Evolutionary conservation across 2,329 filamentous ascomycete genomes (phyloP).

Genomic region (Pseudogymnoascus sp.): DNA sequence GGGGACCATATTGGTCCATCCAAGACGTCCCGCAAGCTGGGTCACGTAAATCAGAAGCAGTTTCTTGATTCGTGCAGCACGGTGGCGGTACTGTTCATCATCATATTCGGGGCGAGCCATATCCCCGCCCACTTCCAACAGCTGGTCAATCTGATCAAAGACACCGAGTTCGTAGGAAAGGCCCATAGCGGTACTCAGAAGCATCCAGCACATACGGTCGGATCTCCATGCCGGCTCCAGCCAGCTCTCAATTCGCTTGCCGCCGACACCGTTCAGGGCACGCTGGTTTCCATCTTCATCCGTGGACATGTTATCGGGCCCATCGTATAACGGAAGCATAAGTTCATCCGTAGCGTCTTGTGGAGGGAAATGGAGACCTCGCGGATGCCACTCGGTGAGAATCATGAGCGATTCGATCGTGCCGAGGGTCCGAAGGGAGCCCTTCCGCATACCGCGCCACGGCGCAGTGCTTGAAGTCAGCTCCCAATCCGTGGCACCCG

Average conservation of each 20-base stretch:
- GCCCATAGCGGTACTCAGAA: conserved; percentile 82
- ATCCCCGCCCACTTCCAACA: conserved; percentile 48
- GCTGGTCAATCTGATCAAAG: conserved; percentile 80
- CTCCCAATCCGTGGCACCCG: conserved; percentile 49
- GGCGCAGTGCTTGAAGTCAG: conserved; percentile 61
- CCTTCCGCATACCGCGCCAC: conserved; percentile 62
- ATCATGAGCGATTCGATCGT: conserved; percentile 93
- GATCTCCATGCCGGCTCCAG: conserved; percentile 91
- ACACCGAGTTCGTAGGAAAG: conserved; percentile 90
- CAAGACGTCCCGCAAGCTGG: conserved; percentile 85
- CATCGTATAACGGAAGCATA: conserved; percentile 49
- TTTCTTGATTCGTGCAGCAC: conserved; percentile 74
- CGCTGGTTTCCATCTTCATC: conserved; percentile 34
- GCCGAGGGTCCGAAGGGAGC: conserved; percentile 78
- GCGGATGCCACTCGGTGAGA: conserved; percentile 93
- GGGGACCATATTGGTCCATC: conserved; percentile 90
- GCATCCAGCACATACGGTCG: conserved; percentile 97
- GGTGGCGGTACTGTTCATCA: conserved; percentile 67
- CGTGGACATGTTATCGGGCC: conserved; percentile 36
- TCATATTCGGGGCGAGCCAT: conserved; percentile 59
- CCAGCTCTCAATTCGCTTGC: conserved; percentile 86
- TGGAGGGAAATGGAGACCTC: conserved; percentile 86
- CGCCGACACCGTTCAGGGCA: conserved; percentile 57
- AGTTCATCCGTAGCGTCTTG: conserved; percentile 66
- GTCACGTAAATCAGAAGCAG: conserved; percentile 85